Base-by-base conservation (phyloP, 2,329 filamentous ascomycete species). In the Arachnomyces sp. region DNA sequence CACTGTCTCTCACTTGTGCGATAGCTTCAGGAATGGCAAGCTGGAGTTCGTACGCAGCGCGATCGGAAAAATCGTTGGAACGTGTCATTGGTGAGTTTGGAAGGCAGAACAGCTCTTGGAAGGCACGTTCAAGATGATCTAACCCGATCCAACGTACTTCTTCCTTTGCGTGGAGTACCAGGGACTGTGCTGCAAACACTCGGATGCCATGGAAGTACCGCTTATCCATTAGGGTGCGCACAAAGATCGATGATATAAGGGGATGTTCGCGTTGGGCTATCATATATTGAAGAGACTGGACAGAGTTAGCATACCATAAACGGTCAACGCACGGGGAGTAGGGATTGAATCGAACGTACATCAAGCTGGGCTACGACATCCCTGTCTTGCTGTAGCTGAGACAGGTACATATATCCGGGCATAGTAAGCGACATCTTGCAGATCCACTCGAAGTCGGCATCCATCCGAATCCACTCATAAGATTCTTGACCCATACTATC, bases 381-480 rank as follows among this genome's bases (percentile, higher is more conserved):
- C 52, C 90, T 77, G 63, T 98, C 92, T 62, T 98, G 92, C 60
- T 98, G 92, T 46, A 98, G 71, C 61, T 98, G 92, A 15, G 92
- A 95, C 43, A 94, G 79, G 59, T 92, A 95, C 93, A 98, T 98
- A 70, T 96, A 96, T 3, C 86, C 79, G 34, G 87, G 87, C 74
- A 95, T 87, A 47, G 81, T 82, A 36, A 82, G 67, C 45, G 82
- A 81, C 62, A 94, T 84, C 50, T 82, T 82, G 63, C 84, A 92
- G 43, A 95, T 81, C 92, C 92, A 98, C 60, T 98, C 92, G 51
- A 96, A 96, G 63, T 98, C 93, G 12, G 90, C 89, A 61, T 98
- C 92, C 66, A 96, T 84, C 14, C 92, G 82, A 51, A 98, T 94
- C 92, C 93, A 98, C 60, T 98, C 92, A 55, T 95, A 98, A 0